These are phyloP conservation scores for Cytidiella melzeri DNA, from an alignment of 768 basidiomycete species.

Conservation along the genomic window DNA sequence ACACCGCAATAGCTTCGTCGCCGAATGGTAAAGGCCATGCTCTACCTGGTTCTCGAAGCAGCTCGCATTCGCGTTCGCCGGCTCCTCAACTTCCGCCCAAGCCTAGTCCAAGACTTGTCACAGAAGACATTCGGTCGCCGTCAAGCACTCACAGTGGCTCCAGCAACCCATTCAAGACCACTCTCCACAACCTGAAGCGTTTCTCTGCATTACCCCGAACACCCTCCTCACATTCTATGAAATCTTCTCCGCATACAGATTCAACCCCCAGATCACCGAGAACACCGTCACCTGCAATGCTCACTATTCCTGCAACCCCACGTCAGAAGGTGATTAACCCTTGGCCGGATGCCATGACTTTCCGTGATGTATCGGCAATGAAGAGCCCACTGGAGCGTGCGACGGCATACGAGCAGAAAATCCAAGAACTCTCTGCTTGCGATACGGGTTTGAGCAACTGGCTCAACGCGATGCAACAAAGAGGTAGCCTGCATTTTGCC, in stretches of 20 bases:
- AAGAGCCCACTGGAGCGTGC: conserved; percentile 63
- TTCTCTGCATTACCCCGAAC: conserved; percentile 60
- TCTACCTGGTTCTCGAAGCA: conserved; percentile 2
- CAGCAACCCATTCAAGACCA: conserved; percentile 17
- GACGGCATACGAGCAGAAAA: conserved; percentile 69
- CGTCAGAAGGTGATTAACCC: conserved; percentile 29
- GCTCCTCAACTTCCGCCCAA: conserved; percentile 11
- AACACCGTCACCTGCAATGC: conserved; percentile 14
- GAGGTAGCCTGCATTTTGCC: conserved; percentile 39
- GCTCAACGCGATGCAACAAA: conserved; percentile 49
- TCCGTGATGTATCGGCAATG: conserved; percentile 52
- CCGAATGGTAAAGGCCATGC: conserved; percentile 15
- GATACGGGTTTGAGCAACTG: conserved; percentile 79
- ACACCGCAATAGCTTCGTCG: conserved; percentile 11
- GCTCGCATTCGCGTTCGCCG: conserved; percentile 18
- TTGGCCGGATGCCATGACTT: conserved; percentile 67
- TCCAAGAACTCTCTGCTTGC: conserved; percentile 70
- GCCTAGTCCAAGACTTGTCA: conserved; percentile 1
- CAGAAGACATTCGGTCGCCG: conserved; percentile 1
- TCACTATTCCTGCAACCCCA: conserved; percentile 8
- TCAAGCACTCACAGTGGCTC: background rate
- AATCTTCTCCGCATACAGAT: conserved; percentile 11
- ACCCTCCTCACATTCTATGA: conserved; percentile 36
- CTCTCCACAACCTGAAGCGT: conserved; percentile 32
- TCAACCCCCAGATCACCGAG: conserved; percentile 8